Evolutionary conservation across 129 eudicot species (phyloP), one percentile per base, ranked within the genome.

Genomic region (Artemisia tridentata): DNA sequence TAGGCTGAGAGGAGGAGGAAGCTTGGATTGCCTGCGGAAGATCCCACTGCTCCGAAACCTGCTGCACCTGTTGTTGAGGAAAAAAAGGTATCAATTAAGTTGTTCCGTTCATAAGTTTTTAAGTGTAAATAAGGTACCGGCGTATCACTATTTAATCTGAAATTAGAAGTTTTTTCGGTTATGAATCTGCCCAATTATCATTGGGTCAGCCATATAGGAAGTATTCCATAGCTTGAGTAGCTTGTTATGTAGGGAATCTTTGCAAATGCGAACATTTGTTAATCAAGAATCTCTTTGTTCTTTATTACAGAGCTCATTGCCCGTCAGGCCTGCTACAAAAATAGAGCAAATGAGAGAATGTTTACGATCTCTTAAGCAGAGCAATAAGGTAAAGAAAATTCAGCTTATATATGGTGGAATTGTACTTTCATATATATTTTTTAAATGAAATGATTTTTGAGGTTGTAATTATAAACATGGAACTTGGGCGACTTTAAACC

Each of bases 261-360:
- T 45, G n/a, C 25, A 67, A 48, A 56, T 56, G 13, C 15, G 19
- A 68, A 57, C 18, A 48, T 11, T 51, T 70, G 34, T 16, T 45
- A 46, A 25, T 72, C 7, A 56, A 18, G 25, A 47, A 34, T 64
- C 60, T 60, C 16, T 12, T 52, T n/a, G 67, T 34, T 52, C 7
- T 71, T 29, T 65, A 11, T 63, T 61, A 74, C 92, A 91, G 96
- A 82, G 88, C 75, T 83, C 76, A 49, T 80, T 91, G 80, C 97
- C 97, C 34, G 54, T 91, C 73, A 86, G 91, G 79, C 97, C 97
- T 78, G 97, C 91, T 62, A 84, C 97, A 43, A 86, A 88, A 84
- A 72, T 92, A 79, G 97, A 91, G 77, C 88, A 82, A 75, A 91
- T 91, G 96, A 88, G 97, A 84, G 97, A 91, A 71, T 91, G 97